Base-by-base conservation (phyloP, 1,284 basidiomycete species). In the Papiliotrema terrestris region DNA sequence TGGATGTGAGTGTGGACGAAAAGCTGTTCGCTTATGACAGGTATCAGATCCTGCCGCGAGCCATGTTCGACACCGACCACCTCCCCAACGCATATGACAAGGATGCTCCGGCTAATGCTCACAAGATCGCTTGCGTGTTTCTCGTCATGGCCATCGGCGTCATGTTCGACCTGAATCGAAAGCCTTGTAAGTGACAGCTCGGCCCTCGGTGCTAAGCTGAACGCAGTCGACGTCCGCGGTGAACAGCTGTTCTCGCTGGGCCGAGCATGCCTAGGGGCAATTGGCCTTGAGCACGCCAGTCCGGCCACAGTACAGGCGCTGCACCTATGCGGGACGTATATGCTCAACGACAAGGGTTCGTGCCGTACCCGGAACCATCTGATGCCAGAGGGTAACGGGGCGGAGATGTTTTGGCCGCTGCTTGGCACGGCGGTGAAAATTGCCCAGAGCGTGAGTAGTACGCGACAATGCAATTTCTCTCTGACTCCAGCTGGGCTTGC, bases 71-170 rank as follows among this genome's bases (percentile, higher is more conserved):
- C 35, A 58, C 53, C n/a, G 72, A 75, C 53, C 69, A 72, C 52
- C 58, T 76, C n/a, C 49, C 66, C 20, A 62, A 56, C 36, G 74
- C 72, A 5, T 77, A 77, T 54, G 68, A 71, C 43, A 45, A 61
- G 2, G 54, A 58, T 11, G 39, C 53, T 3, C 47, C 59, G 5
- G 64, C 71, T 2, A 69, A 74, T 50, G 57, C 75, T 2, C 72
- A 76, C 58, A 74, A 76, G 58, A 60, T 77, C 19, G 75, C 75
- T 0, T 72, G 71, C 38, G 75, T 77, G 1, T 76, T 72, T 49
- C 58, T 77, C 36, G 64, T 74, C 50, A 71, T 77, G 69, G 74
- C 72, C 8, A 48, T 75, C 0, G 75, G 75, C n/a, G 66, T 65
- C 22, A 72, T 74, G 65, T 75, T 74, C 46, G 73, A 77, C 51